A percentile compares a stretch with the other conserved stretches of the same genome.
Evolutionary conservation across 1,284 basidiomycete genomes (phyloP).

Genomic region (Naganishia albida): DNA sequence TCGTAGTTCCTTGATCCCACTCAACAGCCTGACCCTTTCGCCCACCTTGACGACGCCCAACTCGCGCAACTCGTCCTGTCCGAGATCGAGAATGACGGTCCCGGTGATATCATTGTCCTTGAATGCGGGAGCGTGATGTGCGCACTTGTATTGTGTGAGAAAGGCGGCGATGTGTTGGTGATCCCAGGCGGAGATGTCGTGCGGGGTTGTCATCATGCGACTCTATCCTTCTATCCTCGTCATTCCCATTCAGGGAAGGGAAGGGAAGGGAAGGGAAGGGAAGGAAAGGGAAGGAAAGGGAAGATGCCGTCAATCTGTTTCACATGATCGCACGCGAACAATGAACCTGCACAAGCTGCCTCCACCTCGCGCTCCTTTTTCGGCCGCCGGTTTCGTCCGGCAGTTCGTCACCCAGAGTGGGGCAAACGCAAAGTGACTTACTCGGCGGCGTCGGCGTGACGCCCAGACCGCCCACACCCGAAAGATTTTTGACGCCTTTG

Average conservation of each 20-base stretch:
- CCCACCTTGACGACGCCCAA: constrained; percentile 85
- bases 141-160: constrained; percentile 60
- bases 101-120: constrained; percentile 82
- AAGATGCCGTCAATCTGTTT: too few species aligned
- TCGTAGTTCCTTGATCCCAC: constrained; percentile 76
- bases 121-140: constrained; percentile 69
- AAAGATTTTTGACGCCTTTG: too few species aligned
- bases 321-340: too few species aligned
- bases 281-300: not conserved
- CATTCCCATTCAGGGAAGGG: not conserved
- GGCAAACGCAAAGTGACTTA: too few species aligned
- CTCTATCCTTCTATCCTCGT: not conserved
- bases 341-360: too few species aligned
- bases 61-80: constrained; percentile 79
- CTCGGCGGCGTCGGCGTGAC: too few species aligned
- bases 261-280: not conserved
- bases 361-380: too few species aligned
- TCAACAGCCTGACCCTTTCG: constrained; percentile 79
- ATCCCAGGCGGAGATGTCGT: constrained; percentile 45
- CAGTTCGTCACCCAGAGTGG: too few species aligned
- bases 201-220: constrained; percentile 15
- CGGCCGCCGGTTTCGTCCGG: too few species aligned
- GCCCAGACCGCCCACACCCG: too few species aligned
- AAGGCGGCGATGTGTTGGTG: constrained; percentile 44
- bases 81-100: constrained; percentile 82